Percentiles rank a stretch among this genome's conserved stretches.
phyloP scores from a whole-genome alignment of 805 yeast genomes.

The Pichia exigua region DNA sequence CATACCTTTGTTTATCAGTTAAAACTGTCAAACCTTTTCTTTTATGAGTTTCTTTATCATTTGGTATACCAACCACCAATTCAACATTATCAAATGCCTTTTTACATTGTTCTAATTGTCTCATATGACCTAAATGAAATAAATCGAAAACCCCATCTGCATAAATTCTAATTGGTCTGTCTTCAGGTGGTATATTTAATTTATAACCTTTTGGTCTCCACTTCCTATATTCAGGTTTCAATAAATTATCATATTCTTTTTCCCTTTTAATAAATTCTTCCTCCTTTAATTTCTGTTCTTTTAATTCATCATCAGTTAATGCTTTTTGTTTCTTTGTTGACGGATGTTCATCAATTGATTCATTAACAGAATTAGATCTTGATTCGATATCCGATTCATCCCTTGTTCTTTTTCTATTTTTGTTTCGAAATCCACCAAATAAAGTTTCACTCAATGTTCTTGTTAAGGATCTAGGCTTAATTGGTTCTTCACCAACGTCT shows the following conservation, averaged over 20 bases:
- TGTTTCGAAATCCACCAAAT: slow-evolving; percentile 10
- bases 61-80: slow-evolving; percentile 86
- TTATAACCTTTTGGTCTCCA: slow-evolving; percentile 73
- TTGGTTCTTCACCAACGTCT: neutral
- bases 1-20: slow-evolving; percentile 80
- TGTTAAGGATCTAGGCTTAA: slow-evolving; percentile 6
- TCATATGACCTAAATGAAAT: slow-evolving; percentile 96
- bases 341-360: neutral
- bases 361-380: neutral
- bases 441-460: slow-evolving; percentile 11
- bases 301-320: slow-evolving; percentile 17
- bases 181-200: slow-evolving; percentile 76
- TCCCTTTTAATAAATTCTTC: slow-evolving; percentile 36
- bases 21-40: slow-evolving; percentile 90
- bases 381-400: slow-evolving; percentile 4
- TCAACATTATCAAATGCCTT: slow-evolving; percentile 80
- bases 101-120: slow-evolving; percentile 94
- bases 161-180: slow-evolving; percentile 84
- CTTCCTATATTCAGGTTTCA: slow-evolving; percentile 65
- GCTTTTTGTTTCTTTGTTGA: slow-evolving; percentile 6
- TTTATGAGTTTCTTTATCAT: slow-evolving; percentile 84
- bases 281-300: slow-evolving; percentile 21
- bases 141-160: slow-evolving; percentile 98
- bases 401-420: slow-evolving; percentile 2
- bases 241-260: slow-evolving; percentile 47